A percentile compares a stretch with the other conserved stretches of the same genome.
Evolutionary conservation across 306 rosid species (phyloP).

Genomic region (Calophaca sinica): DNA sequence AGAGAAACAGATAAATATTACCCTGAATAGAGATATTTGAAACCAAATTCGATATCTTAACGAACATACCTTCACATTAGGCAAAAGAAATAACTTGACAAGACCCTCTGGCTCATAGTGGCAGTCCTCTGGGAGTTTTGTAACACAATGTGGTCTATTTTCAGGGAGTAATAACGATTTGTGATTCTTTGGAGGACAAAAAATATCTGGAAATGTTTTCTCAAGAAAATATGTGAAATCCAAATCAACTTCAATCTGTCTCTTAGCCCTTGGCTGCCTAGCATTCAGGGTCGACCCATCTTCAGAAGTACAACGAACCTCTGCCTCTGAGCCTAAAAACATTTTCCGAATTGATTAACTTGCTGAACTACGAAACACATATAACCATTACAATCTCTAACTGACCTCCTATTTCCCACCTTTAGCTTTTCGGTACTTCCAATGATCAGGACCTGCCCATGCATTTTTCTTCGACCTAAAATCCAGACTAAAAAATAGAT

Average conservation of each 20-base stretch:
- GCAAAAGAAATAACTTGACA: constrained; percentile 83
- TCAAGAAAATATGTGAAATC: constrained; percentile 69
- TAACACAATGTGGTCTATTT: constrained; percentile 59
- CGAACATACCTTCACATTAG: constrained; percentile 70
- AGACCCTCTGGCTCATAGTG: constrained; percentile 92
- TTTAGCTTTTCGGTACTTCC: constrained; percentile 78
- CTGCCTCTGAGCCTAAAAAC: constrained; percentile 53
- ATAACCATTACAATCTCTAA: constrained; percentile 3
- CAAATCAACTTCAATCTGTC: constrained; percentile 65
- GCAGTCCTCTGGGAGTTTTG: constrained; percentile 94
- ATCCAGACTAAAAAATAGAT: constrained; percentile 71
- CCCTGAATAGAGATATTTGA: constrained; percentile 21
- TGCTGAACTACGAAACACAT: constrained; percentile 30
- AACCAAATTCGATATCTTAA: constrained; percentile 8
- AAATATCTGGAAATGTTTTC: constrained; percentile 60
- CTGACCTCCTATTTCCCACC: constrained; percentile 53
- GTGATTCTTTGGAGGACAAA: constrained; percentile 80
- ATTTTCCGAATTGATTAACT: constrained; percentile 33
- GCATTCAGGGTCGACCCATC: constrained; percentile 53
- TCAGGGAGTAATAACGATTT: constrained; percentile 70
- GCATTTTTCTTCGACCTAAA: constrained; percentile 75
- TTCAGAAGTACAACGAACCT: constrained; percentile 55
- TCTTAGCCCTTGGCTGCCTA: constrained; percentile 56
- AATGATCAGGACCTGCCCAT: constrained; percentile 97
- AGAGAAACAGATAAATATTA: constrained; percentile 37